These are phyloP conservation scores for Verticillium nubilum DNA, from an alignment of 2,329 filamentous ascomycete species.

Conservation along the genomic window DNA sequence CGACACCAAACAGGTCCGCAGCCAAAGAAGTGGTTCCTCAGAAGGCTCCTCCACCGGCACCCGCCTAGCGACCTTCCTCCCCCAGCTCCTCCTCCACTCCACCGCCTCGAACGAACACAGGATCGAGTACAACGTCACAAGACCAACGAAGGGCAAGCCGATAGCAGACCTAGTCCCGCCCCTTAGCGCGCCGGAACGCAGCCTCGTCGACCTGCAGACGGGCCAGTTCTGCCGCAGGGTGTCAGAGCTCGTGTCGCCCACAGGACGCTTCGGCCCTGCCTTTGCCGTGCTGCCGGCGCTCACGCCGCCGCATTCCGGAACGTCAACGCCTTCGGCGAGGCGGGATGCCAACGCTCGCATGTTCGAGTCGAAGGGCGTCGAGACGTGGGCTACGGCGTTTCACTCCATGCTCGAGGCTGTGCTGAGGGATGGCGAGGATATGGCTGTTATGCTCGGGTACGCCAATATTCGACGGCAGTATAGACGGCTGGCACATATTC, in stretches of 20 bases:
- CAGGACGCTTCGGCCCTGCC: conserved; percentile 41
- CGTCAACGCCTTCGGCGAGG: neutral
- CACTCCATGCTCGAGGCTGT: conserved; percentile 49
- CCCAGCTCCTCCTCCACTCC: conserved; percentile 33
- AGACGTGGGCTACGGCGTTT: conserved; percentile 53
- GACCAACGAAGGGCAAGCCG: conserved; percentile 28
- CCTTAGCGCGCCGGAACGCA: conserved; percentile 27
- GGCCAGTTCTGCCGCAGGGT: conserved; percentile 40
- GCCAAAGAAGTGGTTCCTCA: neutral
- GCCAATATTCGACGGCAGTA: conserved; percentile 48
- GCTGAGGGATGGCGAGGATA: conserved; percentile 55
- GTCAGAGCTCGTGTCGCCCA: conserved; percentile 37
- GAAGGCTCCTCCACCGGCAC: neutral
- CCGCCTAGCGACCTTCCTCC: conserved; percentile 19
- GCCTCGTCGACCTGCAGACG: conserved; percentile 37
- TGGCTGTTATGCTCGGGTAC: conserved; percentile 53
- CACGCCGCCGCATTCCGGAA: neutral
- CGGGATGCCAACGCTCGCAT: conserved; percentile 7
- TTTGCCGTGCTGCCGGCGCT: conserved; percentile 24
- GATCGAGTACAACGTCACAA: conserved; percentile 37
- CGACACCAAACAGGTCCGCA: neutral
- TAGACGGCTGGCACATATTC: conserved; percentile 36
- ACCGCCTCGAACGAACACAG: conserved; percentile 19
- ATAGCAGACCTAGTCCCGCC: conserved; percentile 29
- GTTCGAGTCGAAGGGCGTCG: conserved; percentile 7